Conservation (phyloP, 257 asterid genomes). For the Nicotiana otophora region DNA sequence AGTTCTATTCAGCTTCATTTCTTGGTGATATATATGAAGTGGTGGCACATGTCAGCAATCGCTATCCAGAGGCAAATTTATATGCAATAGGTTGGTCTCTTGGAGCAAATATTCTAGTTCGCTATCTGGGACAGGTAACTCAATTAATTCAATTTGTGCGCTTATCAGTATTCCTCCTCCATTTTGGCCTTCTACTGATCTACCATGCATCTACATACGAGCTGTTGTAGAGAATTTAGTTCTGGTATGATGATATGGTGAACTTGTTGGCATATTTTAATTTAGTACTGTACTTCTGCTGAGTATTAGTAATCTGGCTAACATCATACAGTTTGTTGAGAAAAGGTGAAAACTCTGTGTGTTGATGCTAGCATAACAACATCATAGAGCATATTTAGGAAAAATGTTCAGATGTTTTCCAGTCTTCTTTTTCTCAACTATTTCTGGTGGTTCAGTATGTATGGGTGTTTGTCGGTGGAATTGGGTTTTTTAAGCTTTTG, state of each 20-base stretch:
- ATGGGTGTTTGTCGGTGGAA: not conserved
- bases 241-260: constrained; percentile 2
- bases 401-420: not conserved
- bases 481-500: not conserved
- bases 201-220: not conserved
- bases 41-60: constrained; percentile 54
- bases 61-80: constrained; percentile 70
- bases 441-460: not conserved
- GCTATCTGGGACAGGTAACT: constrained; percentile 78
- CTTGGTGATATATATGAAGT: constrained; percentile 85
- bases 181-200: not conserved
- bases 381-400: not conserved
- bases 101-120: constrained; percentile 94
- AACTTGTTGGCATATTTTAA: not conserved
- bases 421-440: not conserved
- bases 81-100: constrained; percentile 98
- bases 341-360: not conserved
- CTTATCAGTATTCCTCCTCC: not conserved
- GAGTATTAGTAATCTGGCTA: not conserved
- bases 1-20: constrained; percentile 98
- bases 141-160: not conserved
- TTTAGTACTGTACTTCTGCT: not conserved
- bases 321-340: not conserved
- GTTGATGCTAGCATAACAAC: not conserved
- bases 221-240: not conserved